Evolutionary conservation across 192 early-diverging fungal species (phyloP).

Genomic region (Funneliformis mosseae): DNA sequence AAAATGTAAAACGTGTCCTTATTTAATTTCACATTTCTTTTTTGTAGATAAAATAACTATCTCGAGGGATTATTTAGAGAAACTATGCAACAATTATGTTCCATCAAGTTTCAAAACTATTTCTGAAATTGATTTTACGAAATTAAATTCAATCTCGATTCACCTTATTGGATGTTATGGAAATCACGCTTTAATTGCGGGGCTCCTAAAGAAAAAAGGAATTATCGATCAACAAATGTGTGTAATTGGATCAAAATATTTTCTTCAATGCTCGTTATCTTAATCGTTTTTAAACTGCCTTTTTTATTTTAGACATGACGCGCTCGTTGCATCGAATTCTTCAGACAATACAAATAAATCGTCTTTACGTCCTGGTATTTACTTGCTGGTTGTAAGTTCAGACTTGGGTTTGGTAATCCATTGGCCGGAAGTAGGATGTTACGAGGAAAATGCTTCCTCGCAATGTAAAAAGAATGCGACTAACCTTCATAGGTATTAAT

Average conservation of each 20-base stretch:
- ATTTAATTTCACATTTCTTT: no score
- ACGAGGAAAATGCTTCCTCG: slow-evolving; percentile 24
- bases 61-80: neutral
- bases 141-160: neutral
- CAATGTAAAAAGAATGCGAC: slow-evolving; percentile 35
- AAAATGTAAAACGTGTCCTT: no score
- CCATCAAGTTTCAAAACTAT: slow-evolving; percentile 1
- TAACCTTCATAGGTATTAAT: slow-evolving; percentile 34
- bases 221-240: neutral
- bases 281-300: neutral
- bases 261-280: neutral
- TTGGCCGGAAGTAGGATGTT: slow-evolving; percentile 32
- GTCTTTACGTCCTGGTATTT: neutral
- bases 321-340: neutral
- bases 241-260: neutral
- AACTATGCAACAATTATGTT: neutral
- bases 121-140: neutral
- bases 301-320: neutral
- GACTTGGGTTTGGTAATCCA: slow-evolving; percentile 22
- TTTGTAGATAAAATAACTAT: slow-evolving; percentile 15
- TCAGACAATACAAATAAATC: neutral
- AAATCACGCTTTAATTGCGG: slow-evolving; percentile 3
- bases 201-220: neutral
- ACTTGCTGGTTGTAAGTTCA: slow-evolving; percentile 1
- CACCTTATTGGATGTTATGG: slow-evolving; percentile 28